Conservation (phyloP, 2,329 filamentous ascomycete species). For the Penicillium polonicum region DNA sequence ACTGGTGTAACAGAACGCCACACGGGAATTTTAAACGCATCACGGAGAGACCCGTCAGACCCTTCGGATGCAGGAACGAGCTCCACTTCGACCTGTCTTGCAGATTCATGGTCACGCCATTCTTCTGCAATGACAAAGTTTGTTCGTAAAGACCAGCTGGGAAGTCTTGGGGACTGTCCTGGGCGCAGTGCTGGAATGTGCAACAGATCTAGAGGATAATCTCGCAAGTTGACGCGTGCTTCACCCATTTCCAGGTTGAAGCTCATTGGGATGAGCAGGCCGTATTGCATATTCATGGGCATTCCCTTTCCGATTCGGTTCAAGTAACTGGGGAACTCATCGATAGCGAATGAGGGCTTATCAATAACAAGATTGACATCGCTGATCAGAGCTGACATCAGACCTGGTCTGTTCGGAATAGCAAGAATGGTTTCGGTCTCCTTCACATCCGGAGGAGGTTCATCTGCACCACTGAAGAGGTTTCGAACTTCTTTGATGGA, state of each 20-base stretch:
- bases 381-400: conserved; percentile 76
- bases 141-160: conserved; percentile 79
- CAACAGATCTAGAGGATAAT: conserved; percentile 88
- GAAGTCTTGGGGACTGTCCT: conserved; percentile 73
- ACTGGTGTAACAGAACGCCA: conserved; percentile 89
- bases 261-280: conserved; percentile 84
- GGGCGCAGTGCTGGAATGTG: conserved; percentile 82
- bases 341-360: conserved; percentile 85
- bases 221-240: conserved; percentile 77
- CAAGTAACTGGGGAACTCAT: conserved; percentile 78
- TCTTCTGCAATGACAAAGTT: conserved; percentile 98
- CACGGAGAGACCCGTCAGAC: conserved; percentile 54
- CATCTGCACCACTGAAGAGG: conserved; percentile 78
- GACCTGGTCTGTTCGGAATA: conserved; percentile 77
- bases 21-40: conserved; percentile 80
- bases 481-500: conserved; percentile 76
- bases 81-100: conserved; percentile 75
- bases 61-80: conserved; percentile 71
- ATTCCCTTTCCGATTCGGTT: conserved; percentile 94
- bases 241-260: conserved; percentile 89
- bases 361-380: conserved; percentile 84
- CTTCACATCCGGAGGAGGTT: conserved; percentile 75
- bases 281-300: conserved; percentile 86
- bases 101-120: conserved; percentile 76
- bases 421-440: conserved; percentile 83